Percentiles rank a stretch among this genome's conserved stretches.
phyloP scores from a whole-genome alignment of 176 grass and related monocot genomes.

The Alloteropsis semialata region DNA sequence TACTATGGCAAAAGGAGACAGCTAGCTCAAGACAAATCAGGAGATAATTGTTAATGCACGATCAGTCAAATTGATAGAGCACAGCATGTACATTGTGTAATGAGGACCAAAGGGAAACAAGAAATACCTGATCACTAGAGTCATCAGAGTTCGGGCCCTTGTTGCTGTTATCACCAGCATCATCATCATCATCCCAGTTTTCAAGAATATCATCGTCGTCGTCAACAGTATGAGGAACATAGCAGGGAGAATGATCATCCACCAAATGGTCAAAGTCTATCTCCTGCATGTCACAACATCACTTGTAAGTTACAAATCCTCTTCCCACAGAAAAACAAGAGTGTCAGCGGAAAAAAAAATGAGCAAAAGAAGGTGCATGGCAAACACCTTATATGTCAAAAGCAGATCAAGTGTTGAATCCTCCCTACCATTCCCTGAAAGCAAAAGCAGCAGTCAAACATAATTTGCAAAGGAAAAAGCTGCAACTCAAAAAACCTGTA shows the following conservation, averaged over 20 bases:
- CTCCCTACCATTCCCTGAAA: conserved; percentile 51
- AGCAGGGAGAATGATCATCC: conserved; percentile 18
- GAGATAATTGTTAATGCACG: background rate
- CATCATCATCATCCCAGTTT: conserved; percentile 40
- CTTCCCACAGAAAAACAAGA: background rate
- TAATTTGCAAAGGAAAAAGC: background rate
- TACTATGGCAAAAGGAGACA: background rate
- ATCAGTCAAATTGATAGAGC: background rate
- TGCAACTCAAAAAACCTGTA: background rate
- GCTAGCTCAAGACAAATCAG: background rate
- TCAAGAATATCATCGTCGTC: conserved; percentile 10
- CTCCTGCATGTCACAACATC: conserved; percentile 38
- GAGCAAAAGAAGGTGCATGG: background rate
- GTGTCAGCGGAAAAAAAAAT: conserved; percentile 3
- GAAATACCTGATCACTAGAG: conserved; percentile 62
- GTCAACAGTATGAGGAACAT: background rate
- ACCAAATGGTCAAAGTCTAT: conserved; percentile 29
- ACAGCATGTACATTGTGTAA: background rate
- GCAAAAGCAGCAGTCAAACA: conserved; percentile 17
- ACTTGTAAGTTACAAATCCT: background rate
- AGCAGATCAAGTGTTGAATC: conserved; percentile 65
- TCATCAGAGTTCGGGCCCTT: conserved; percentile 17
- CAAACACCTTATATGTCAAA: conserved; percentile 55
- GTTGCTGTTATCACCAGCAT: conserved; percentile 13
- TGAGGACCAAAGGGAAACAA: background rate